Evolutionary conservation across 2,329 filamentous ascomycete species (phyloP).

Genomic region (Neopestalotiopsis sp.): DNA sequence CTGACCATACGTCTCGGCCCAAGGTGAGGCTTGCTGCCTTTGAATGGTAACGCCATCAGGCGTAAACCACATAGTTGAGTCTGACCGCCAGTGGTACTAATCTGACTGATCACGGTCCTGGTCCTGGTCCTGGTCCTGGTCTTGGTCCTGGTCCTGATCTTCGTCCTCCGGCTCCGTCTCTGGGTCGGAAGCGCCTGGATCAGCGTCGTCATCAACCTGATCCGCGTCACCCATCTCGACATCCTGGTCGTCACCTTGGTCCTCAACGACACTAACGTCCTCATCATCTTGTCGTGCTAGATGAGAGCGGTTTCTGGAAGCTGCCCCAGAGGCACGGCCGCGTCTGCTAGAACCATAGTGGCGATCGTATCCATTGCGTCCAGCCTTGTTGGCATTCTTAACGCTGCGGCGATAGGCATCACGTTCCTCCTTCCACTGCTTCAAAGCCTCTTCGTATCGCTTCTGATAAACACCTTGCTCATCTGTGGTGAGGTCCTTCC

Average conservation of each 20-base stretch:
- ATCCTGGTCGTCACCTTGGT: constrained; percentile 23
- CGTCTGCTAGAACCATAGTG: constrained; percentile 23
- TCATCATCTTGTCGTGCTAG: constrained; percentile 29
- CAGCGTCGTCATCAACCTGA: constrained; percentile 21
- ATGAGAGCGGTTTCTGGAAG: constrained; percentile 27
- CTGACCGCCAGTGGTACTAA: neutral
- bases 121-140: neutral
- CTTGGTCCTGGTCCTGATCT: neutral
- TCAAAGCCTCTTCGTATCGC: constrained; percentile 45
- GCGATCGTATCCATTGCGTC: constrained; percentile 32
- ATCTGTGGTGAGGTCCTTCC: constrained; percentile 57
- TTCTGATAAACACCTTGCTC: constrained; percentile 55
- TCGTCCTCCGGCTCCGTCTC: constrained; percentile 41
- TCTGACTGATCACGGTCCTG: constrained; percentile 5
- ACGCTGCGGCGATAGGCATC: constrained; percentile 39
- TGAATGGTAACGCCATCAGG: no score
- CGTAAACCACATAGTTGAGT: no score
- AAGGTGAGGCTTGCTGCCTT: no score
- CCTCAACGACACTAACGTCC: constrained; percentile 25
- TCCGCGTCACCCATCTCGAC: constrained; percentile 23
- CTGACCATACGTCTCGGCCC: no score
- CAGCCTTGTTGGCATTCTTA: constrained; percentile 34
- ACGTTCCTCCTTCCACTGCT: constrained; percentile 49
- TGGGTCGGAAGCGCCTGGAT: constrained; percentile 32
- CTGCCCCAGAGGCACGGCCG: constrained; percentile 24